These are phyloP conservation scores for Colletotrichum viniferum DNA, from an alignment of 2,329 filamentous ascomycete genomes.

Conservation along the genomic window DNA sequence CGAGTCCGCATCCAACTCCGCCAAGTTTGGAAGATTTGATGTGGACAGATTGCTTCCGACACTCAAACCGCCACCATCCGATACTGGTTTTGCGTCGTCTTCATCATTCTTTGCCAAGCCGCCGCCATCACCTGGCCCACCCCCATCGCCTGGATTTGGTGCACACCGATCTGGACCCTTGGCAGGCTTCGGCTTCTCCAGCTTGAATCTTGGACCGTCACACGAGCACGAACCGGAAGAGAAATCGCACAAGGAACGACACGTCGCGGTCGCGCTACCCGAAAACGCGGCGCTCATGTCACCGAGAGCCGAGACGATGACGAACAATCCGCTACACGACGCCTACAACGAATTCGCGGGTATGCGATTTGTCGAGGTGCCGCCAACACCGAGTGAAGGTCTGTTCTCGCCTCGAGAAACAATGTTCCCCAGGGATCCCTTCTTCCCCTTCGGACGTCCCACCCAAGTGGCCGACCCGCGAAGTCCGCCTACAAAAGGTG, in stretches of 20 bases:
- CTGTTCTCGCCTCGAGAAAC: constrained; percentile 58
- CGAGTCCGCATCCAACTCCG: constrained; percentile 45
- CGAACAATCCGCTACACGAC: constrained; percentile 66
- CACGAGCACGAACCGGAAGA: constrained; percentile 26
- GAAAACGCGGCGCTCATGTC: constrained; percentile 68
- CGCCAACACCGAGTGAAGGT: constrained; percentile 55
- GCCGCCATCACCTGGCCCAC: constrained; percentile 50
- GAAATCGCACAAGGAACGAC: constrained; percentile 33
- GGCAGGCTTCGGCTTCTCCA: constrained; percentile 47
- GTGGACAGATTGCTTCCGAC: constrained; percentile 37
- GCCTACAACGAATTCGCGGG: constrained; percentile 46
- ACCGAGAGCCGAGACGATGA: constrained; percentile 75
- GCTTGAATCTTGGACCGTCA: constrained; percentile 33
- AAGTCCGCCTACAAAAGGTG: constrained; percentile 76
- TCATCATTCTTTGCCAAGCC: constrained; percentile 37
- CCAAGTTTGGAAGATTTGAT: constrained; percentile 45
- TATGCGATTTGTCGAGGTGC: constrained; percentile 57
- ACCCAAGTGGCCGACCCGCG: constrained; percentile 66
- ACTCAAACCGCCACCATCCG: constrained; percentile 39
- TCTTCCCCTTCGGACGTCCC: constrained; percentile 56
- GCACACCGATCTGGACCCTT: constrained; percentile 41
- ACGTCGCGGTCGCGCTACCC: constrained; percentile 37
- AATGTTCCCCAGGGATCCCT: constrained; percentile 59
- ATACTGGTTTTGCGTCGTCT: constrained; percentile 30
- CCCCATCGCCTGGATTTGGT: constrained; percentile 49